phyloP scores from a whole-genome alignment of 257 asterid genomes.

The Nicotiana noctiflora region DNA sequence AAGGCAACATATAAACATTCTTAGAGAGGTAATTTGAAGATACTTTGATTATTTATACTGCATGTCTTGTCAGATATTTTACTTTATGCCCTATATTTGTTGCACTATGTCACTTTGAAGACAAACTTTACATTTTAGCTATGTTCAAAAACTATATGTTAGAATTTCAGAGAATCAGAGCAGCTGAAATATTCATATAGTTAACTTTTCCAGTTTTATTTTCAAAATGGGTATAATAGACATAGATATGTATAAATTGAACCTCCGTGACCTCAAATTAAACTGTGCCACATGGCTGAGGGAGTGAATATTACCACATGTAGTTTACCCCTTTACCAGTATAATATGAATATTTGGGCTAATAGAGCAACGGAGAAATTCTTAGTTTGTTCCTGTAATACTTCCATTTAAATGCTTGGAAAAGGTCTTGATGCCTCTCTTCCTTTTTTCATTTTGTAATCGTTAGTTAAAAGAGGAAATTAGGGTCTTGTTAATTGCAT shows the following conservation, averaged over 20 bases:
- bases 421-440: too few species aligned
- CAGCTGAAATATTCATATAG: neutral
- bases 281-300: neutral
- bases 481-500: too few species aligned
- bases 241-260: neutral
- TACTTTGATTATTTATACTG: neutral
- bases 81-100: neutral
- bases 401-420: too few species aligned
- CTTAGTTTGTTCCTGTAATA: neutral
- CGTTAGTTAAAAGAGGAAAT: too few species aligned
- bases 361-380: neutral
- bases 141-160: neutral
- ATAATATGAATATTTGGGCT: neutral
- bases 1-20: neutral
- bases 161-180: neutral
- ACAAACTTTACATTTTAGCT: neutral
- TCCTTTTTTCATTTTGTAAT: too few species aligned
- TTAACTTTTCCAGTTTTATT: neutral
- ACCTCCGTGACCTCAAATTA: neutral
- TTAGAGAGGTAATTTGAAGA: neutral
- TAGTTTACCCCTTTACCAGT: neutral
- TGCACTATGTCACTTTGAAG: neutral
- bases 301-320: neutral
- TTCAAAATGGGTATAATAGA: neutral
- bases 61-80: neutral